Percentiles rank a stretch among this genome's conserved stretches.
phyloP scores from a whole-genome alignment of 164 flowering plant species.

The Paratinospora sagittata region DNA sequence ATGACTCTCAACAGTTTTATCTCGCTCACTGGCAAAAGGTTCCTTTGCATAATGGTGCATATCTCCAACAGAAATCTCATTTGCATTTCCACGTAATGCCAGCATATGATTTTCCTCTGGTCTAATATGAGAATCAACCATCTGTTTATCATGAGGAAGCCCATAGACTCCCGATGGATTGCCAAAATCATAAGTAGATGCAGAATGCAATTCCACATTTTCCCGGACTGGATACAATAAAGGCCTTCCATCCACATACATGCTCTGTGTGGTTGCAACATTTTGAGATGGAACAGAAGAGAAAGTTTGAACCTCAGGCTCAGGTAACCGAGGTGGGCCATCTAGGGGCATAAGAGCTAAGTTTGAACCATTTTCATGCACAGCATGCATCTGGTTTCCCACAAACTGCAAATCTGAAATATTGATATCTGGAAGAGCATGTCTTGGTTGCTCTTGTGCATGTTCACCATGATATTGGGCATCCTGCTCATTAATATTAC shows the following conservation, averaged over 20 bases:
- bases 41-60: conserved; percentile 36
- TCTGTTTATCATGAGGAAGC: conserved; percentile 21
- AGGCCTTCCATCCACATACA: conserved; percentile 42
- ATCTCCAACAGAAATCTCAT: conserved; percentile 28
- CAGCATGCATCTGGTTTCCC: conserved; percentile 23
- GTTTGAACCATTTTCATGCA: conserved; percentile 26
- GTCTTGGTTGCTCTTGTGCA: conserved; percentile 22
- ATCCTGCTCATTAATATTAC: conserved; percentile 18
- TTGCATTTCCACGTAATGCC: conserved; percentile 21
- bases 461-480: conserved; percentile 13
- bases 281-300: conserved; percentile 27
- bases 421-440: conserved; percentile 40
- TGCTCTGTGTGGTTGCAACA: conserved; percentile 33
- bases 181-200: conserved; percentile 23
- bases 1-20: conserved; percentile 32
- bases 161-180: conserved; percentile 27
- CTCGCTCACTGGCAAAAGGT: conserved; percentile 28
- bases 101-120: conserved; percentile 22
- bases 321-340: conserved; percentile 21
- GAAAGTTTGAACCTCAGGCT: conserved; percentile 24
- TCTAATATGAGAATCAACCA: conserved; percentile 24
- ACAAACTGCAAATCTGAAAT: conserved; percentile 19
- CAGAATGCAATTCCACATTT: conserved; percentile 31
- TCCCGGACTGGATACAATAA: conserved; percentile 29
- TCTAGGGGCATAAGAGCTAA: conserved; percentile 24